A percentile compares a stretch with the other conserved stretches of the same genome.
phyloP scores from a whole-genome alignment of 495 filamentous ascomycete species.

The Penicillium soppii region DNA sequence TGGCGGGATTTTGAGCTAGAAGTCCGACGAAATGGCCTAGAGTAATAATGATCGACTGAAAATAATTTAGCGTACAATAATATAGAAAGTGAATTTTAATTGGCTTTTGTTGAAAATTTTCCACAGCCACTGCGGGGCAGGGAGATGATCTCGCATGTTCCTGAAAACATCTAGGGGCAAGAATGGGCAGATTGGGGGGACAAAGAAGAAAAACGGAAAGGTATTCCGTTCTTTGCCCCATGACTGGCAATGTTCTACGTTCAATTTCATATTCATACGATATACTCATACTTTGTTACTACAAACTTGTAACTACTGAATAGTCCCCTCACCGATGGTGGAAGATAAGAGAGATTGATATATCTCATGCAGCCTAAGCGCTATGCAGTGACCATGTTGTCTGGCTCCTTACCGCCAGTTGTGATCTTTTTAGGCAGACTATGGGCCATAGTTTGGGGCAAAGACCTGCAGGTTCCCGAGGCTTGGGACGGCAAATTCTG shows the following conservation, averaged over 20 bases:
- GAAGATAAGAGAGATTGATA: slow-evolving; percentile 13
- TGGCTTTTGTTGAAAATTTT: slow-evolving; percentile 12
- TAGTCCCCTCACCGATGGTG: neutral
- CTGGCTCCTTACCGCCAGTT: slow-evolving; percentile 22
- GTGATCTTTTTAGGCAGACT: neutral
- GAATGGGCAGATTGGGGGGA: slow-evolving; percentile 10
- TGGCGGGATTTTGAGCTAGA: no score
- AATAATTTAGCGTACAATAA: slow-evolving; percentile 16
- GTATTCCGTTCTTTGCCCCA: slow-evolving; percentile 5
- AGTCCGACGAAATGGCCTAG: no score
- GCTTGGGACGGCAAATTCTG: neutral
- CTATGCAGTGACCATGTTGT: slow-evolving; percentile 15
- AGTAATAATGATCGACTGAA: no score
- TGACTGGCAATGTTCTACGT: neutral
- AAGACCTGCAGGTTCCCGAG: slow-evolving; percentile 11
- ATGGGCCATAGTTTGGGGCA: neutral
- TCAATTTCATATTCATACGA: no score
- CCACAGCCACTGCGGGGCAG: slow-evolving; percentile 26
- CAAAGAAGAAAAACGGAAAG: slow-evolving; percentile 12
- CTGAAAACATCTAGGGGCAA: slow-evolving; percentile 3
- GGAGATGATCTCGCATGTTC: slow-evolving; percentile 28
- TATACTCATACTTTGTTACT: no score
- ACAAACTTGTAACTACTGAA: neutral
- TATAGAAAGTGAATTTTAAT: no score
- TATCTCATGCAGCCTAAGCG: slow-evolving; percentile 21